These are phyloP conservation scores for Fragilaria crotonensis DNA, from an alignment of 108 stramenopile species.

Conservation along the genomic window DNA sequence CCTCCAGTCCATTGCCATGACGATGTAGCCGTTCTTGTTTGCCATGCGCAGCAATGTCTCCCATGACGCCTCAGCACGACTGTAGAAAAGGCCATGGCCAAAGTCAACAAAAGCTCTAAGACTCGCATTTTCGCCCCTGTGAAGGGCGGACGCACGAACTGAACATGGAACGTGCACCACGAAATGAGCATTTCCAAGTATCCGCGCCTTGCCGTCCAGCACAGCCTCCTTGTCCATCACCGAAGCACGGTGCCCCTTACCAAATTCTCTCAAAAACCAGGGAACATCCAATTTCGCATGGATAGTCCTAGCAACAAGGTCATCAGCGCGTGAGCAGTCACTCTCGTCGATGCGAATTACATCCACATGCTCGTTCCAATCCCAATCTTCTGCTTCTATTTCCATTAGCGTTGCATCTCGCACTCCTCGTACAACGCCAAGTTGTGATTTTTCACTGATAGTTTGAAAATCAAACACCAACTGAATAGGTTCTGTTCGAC, in stretches of 20 bases:
- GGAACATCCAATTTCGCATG: constrained; percentile 58
- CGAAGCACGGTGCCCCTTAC: constrained; percentile 24
- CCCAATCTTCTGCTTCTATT: constrained; percentile 20
- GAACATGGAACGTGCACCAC: constrained; percentile 63
- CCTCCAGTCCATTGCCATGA: constrained; percentile 62
- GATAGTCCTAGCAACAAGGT: constrained; percentile 39
- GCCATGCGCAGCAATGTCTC: no score
- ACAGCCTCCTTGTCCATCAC: constrained; percentile 20
- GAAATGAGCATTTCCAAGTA: constrained; percentile 42
- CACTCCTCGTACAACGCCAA: constrained; percentile 29
- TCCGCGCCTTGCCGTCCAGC: neutral
- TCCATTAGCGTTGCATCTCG: constrained; percentile 27
- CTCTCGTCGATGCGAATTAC: constrained; percentile 11
- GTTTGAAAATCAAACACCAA: constrained; percentile 59
- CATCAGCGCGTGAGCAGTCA: constrained; percentile 4
- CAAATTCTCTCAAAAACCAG: constrained; percentile 33
- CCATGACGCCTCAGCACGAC: constrained; percentile 37
- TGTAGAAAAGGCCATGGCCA: constrained; percentile 73
- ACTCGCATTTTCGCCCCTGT: constrained; percentile 3
- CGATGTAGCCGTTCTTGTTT: constrained; percentile 48
- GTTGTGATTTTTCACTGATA: constrained; percentile 33
- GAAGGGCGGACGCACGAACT: constrained; percentile 14
- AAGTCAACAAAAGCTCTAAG: constrained; percentile 56
- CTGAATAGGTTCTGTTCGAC: constrained; percentile 20
- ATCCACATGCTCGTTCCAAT: constrained; percentile 25